A percentile compares a stretch with the other conserved stretches of the same genome.
These are phyloP conservation scores for Neurospora sp. DNA, from an alignment of 2,329 filamentous ascomycete species.

Conservation along the genomic window DNA sequence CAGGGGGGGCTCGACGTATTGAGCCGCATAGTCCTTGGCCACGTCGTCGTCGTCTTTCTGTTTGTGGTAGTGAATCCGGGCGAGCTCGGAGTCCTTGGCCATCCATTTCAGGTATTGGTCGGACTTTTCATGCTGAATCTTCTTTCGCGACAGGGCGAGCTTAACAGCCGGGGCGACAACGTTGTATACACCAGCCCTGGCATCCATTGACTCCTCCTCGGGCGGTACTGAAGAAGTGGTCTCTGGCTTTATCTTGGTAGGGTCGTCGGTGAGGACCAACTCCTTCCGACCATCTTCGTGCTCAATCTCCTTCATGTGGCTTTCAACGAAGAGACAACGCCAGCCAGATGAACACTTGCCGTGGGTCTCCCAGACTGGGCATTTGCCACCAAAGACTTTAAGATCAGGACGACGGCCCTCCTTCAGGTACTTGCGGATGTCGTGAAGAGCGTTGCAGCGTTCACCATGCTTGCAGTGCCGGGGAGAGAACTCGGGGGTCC, in stretches of 20 bases:
- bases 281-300: constrained; percentile 75
- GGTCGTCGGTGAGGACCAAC: constrained; percentile 54
- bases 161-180: constrained; percentile 61
- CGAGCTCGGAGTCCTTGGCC: constrained; percentile 49
- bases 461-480: constrained; percentile 67
- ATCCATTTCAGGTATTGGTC: constrained; percentile 73
- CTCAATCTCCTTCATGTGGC: constrained; percentile 75
- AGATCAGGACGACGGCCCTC: constrained; percentile 76
- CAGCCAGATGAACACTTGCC: constrained; percentile 78
- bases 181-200: constrained; percentile 63
- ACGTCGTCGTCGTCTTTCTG: constrained; percentile 26
- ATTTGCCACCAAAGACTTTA: constrained; percentile 64
- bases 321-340: constrained; percentile 86
- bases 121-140: constrained; percentile 59
- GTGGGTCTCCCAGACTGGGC: constrained; percentile 68
- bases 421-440: constrained; percentile 74
- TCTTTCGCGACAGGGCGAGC: constrained; percentile 64
- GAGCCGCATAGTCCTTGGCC: constrained; percentile 64
- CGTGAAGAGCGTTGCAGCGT: constrained; percentile 72
- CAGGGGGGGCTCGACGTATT: constrained; percentile 78
- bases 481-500: constrained; percentile 73
- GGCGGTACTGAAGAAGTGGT: not conserved
- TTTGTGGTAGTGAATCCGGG: constrained; percentile 26
- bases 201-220: constrained; percentile 33
- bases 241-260: constrained; percentile 27